Evolutionary conservation across 2,329 filamentous ascomycete genomes (phyloP).

Genomic region (Calonectria pauciramosa): DNA sequence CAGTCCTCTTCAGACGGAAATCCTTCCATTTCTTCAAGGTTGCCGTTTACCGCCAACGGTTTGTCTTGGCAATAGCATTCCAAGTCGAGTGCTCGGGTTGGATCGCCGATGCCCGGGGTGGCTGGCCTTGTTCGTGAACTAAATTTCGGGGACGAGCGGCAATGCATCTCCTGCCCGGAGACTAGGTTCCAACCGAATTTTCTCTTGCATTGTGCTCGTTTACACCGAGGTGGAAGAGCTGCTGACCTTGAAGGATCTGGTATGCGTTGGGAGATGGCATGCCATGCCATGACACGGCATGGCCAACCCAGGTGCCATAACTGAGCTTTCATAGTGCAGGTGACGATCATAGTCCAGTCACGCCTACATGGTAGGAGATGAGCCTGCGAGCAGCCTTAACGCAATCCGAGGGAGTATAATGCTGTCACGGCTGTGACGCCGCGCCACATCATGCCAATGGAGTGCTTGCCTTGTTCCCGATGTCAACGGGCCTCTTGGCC

Average conservation of each 20-base stretch:
- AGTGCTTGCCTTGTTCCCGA: constrained; percentile 12
- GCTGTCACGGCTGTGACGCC: constrained; percentile 7
- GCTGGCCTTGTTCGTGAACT: neutral
- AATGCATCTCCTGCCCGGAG: neutral
- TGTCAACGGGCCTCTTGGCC: neutral
- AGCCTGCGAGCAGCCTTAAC: neutral
- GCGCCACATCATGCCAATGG: constrained; percentile 17
- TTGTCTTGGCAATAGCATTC: neutral
- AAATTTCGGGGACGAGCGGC: constrained; percentile 10
- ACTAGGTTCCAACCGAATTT: constrained; percentile 14
- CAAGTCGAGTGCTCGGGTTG: neutral
- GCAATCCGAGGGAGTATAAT: constrained; percentile 2
- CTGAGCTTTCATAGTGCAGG: neutral
- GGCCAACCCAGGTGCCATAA: neutral
- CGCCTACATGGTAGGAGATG: neutral
- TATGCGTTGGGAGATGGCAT: neutral
- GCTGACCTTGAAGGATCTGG: constrained; percentile 13
- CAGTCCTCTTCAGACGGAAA: neutral
- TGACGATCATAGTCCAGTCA: neutral
- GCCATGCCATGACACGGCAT: neutral
- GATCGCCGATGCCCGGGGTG: constrained; percentile 5
- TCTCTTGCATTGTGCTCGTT: neutral
- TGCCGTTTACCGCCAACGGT: constrained; percentile 19
- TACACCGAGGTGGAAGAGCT: neutral
- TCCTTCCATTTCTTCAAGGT: constrained; percentile 19